phyloP scores from a whole-genome alignment of 257 asterid genomes.

The Oldenlandia corymbosa region DNA sequence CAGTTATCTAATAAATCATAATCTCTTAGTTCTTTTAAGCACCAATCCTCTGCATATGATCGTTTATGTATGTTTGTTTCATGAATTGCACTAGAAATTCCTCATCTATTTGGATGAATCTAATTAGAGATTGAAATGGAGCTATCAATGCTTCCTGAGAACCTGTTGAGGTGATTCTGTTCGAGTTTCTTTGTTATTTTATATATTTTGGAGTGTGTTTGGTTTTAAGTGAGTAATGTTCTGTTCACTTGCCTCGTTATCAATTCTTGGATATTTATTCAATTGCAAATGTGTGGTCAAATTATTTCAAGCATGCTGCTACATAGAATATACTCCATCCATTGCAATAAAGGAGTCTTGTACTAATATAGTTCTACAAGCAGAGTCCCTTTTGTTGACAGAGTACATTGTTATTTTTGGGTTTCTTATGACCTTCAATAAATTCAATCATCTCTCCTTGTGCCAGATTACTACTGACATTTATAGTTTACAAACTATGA shows the following conservation, averaged over 20 bases:
- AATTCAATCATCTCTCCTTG: no score
- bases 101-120: neutral
- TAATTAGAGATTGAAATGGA: neutral
- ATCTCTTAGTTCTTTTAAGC: neutral
- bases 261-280: neutral
- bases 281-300: neutral
- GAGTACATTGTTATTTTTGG: no score
- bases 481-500: no score
- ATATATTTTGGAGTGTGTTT: neutral
- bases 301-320: neutral
- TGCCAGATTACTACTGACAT: no score
- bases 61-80: neutral
- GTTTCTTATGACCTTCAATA: neutral
- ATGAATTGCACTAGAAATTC: neutral
- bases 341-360: no score
- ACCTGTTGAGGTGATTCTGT: neutral
- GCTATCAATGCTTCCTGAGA: neutral
- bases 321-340: no score
- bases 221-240: neutral
- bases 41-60: neutral
- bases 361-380: no score
- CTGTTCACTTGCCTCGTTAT: neutral
- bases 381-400: no score
- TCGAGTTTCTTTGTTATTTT: neutral
- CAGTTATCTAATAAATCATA: neutral